These are phyloP conservation scores for Phialophora tarda DNA, from an alignment of 2,329 filamentous ascomycete genomes.

Conservation along the genomic window DNA sequence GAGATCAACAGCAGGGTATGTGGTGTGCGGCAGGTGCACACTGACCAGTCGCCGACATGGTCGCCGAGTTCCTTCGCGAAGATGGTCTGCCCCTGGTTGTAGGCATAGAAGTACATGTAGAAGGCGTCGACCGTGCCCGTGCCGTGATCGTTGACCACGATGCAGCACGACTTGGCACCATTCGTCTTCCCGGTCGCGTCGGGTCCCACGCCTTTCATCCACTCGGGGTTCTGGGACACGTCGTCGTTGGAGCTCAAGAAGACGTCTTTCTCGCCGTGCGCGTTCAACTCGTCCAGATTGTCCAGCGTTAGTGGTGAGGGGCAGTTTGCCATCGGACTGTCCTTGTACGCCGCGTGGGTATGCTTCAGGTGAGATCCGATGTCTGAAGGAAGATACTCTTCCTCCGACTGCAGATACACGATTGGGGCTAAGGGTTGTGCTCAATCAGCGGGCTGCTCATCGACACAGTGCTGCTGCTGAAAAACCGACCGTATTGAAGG, in stretches of 20 bases:
- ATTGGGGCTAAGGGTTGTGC: background rate
- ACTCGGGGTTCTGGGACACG: background rate
- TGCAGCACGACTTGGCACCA: constrained; percentile 1
- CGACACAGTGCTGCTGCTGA: background rate
- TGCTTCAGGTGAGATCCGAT: constrained; percentile 1
- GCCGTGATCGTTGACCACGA: constrained; percentile 4
- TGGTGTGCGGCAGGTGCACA: background rate
- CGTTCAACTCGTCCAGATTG: constrained; percentile 2
- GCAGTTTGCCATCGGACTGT: background rate
- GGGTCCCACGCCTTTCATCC: constrained; percentile 1
- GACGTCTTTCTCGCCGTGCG: background rate
- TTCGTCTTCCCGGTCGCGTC: background rate
- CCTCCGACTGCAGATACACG: constrained; percentile 4
- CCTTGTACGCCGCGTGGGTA: background rate
- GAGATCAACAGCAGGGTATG: background rate
- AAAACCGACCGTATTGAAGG: background rate
- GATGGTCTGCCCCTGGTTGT: constrained; percentile 7
- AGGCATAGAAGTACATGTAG: constrained; percentile 8
- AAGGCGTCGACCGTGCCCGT: constrained; percentile 2
- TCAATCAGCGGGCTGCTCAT: background rate
- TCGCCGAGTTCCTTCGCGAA: constrained; percentile 5
- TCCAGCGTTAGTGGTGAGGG: background rate
- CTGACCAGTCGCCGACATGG: constrained; percentile 4
- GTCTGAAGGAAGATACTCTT: constrained; percentile 5
- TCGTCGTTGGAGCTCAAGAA: constrained; percentile 6